Percentiles rank a stretch among this genome's conserved stretches.
phyloP scores from a whole-genome alignment of 2,329 filamentous ascomycete species.

The Hymenotorrendiella dingleyae region DNA sequence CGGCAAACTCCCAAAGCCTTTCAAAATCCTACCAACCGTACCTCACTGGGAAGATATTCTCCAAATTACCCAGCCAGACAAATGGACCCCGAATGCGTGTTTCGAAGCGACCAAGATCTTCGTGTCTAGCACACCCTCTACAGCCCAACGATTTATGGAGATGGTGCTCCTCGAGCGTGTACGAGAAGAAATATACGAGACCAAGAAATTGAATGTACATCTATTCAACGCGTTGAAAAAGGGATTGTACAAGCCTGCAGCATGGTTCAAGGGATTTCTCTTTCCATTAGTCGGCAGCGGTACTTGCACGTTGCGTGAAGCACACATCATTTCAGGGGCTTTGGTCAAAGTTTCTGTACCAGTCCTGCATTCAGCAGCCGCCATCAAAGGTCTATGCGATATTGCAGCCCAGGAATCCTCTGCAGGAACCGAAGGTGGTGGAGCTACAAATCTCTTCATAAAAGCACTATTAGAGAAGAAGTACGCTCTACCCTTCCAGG shows the following conservation, averaged over 20 bases:
- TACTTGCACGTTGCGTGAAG: constrained; percentile 88
- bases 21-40: constrained; percentile 91
- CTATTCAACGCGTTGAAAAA: constrained; percentile 93
- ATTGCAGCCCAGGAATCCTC: constrained; percentile 88
- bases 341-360: constrained; percentile 80
- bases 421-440: constrained; percentile 76
- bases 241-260: constrained; percentile 84
- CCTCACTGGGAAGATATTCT: constrained; percentile 89
- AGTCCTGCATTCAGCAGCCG: constrained; percentile 86
- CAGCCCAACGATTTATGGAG: constrained; percentile 80
- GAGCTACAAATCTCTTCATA: constrained; percentile 93
- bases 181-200: constrained; percentile 90
- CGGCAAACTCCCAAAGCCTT: constrained; percentile 93
- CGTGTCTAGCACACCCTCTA: constrained; percentile 72
- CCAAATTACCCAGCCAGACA: constrained; percentile 74
- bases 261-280: constrained; percentile 94
- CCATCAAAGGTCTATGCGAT: constrained; percentile 86
- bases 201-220: constrained; percentile 91
- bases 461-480: constrained; percentile 91
- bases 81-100: constrained; percentile 69
- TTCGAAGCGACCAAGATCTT: constrained; percentile 92
- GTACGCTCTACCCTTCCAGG: constrained; percentile 91
- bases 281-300: constrained; percentile 83
- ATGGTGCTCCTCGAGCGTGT: constrained; percentile 83
- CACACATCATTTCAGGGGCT: constrained; percentile 83